These are phyloP conservation scores for Curvularia spicifera DNA, from an alignment of 2,329 filamentous ascomycete species.

Conservation along the genomic window DNA sequence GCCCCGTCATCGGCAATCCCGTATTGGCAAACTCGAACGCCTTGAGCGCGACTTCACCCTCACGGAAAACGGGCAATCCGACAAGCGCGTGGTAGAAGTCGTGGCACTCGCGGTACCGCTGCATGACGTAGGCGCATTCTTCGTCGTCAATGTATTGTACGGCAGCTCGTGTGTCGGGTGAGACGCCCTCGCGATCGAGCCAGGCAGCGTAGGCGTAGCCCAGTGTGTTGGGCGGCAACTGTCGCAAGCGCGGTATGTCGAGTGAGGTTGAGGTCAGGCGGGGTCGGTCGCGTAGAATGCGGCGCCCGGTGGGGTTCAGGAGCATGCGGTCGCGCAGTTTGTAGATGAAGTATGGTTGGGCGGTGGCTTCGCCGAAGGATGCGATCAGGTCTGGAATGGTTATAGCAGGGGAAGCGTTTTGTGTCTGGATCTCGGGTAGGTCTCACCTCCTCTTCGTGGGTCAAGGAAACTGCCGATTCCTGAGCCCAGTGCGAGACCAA, in stretches of 20 bases:
- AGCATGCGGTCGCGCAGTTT: slow-evolving; percentile 94
- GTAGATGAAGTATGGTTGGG: slow-evolving; percentile 92
- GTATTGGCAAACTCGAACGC: slow-evolving; percentile 98
- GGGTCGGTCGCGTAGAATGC: slow-evolving; percentile 88
- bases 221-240: slow-evolving; percentile 74
- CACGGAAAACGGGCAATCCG: slow-evolving; percentile 86
- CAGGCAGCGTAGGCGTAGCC: slow-evolving; percentile 84
- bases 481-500: slow-evolving; percentile 69
- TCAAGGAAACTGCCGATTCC: slow-evolving; percentile 69
- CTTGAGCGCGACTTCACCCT: slow-evolving; percentile 97
- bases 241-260: slow-evolving; percentile 72
- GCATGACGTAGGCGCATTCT: slow-evolving; percentile 98
- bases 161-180: slow-evolving; percentile 80
- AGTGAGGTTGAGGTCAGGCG: slow-evolving; percentile 79
- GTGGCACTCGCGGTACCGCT: slow-evolving; percentile 95
- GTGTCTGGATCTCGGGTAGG: not conserved
- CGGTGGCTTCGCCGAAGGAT: slow-evolving; percentile 90
- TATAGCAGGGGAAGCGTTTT: no score
- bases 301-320: slow-evolving; percentile 77
- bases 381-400: slow-evolving; percentile 79
- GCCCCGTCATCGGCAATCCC: slow-evolving; percentile 88
- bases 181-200: slow-evolving; percentile 93
- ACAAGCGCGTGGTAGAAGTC: slow-evolving; percentile 98
- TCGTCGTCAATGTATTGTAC: slow-evolving; percentile 94
- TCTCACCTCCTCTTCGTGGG: slow-evolving; percentile 76